Conservation (phyloP, 495 filamentous ascomycete species). For the Durotheca rogersii region DNA sequence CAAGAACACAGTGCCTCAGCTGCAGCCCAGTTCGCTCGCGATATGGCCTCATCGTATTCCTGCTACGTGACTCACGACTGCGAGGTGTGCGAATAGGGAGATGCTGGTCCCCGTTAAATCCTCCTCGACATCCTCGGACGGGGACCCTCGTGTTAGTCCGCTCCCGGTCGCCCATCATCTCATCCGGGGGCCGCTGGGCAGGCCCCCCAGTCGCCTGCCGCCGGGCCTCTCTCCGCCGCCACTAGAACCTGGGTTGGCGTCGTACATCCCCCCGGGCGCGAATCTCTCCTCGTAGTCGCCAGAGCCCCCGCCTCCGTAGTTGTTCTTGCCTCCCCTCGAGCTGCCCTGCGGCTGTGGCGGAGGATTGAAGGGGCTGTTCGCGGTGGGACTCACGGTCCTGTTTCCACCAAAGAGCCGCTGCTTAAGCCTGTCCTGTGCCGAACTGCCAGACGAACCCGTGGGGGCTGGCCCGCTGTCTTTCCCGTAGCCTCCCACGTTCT, state of each 20-base stretch:
- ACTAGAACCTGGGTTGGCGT: conserved; percentile 32
- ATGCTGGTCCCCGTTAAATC: conserved; percentile 7
- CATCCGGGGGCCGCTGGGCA: conserved; percentile 47
- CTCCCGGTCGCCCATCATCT: conserved; percentile 34
- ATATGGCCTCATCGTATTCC: conserved; percentile 12
- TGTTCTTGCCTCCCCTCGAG: conserved; percentile 28
- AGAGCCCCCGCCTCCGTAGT: conserved; percentile 31
- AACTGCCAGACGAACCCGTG: conserved; percentile 34
- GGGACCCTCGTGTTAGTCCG: neutral
- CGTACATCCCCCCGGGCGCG: conserved; percentile 43
- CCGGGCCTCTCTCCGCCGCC: conserved; percentile 40
- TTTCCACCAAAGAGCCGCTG: conserved; percentile 52
- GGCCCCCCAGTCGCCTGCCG: conserved; percentile 38
- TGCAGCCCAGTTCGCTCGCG: conserved; percentile 4
- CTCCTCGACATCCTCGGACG: neutral
- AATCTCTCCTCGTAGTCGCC: conserved; percentile 50
- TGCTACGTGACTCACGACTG: conserved; percentile 4
- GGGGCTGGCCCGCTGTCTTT: conserved; percentile 38
- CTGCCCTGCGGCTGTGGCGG: conserved; percentile 38
- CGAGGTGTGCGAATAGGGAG: neutral
- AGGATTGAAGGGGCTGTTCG: conserved; percentile 40
- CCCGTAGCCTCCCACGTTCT: conserved; percentile 45
- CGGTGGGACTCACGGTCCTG: conserved; percentile 44
- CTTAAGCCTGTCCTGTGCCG: conserved; percentile 52
- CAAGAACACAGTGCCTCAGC: conserved; percentile 1